Conservation (phyloP, 345 rosid genomes). For the Rubroshorea leprosula region DNA sequence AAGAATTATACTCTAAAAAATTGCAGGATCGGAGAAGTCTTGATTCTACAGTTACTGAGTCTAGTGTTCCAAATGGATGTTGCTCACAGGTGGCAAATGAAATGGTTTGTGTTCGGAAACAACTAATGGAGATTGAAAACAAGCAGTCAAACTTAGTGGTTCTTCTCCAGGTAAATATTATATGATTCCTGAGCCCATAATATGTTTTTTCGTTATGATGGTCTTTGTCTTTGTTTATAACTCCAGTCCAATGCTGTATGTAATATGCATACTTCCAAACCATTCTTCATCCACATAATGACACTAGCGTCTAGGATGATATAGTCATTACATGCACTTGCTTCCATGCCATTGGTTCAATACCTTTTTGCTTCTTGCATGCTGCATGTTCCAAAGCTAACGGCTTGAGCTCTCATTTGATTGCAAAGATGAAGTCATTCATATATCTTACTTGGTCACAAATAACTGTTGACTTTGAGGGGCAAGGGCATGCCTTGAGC, state of each 20-base stretch:
- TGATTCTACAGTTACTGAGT: slow-evolving; percentile 66
- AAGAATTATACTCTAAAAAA: slow-evolving; percentile 38
- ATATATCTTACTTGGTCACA: too few species aligned
- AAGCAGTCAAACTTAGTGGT: slow-evolving; percentile 69
- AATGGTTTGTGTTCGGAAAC: slow-evolving; percentile 67
- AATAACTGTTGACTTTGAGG: too few species aligned
- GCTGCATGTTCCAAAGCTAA: too few species aligned
- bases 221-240: slow-evolving; percentile 1
- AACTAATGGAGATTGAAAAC: slow-evolving; percentile 71
- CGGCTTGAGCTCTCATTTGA: too few species aligned
- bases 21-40: slow-evolving; percentile 55
- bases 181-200: background rate
- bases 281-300: too few species aligned
- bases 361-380: too few species aligned
- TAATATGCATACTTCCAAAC: background rate
- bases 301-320: too few species aligned
- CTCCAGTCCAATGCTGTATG: background rate
- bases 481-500: too few species aligned
- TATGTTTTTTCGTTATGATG: background rate
- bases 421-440: too few species aligned
- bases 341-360: too few species aligned
- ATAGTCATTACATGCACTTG: too few species aligned
- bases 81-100: slow-evolving; percentile 56
- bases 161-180: slow-evolving; percentile 60
- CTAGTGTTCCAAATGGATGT: slow-evolving; percentile 52